phyloP scores from a whole-genome alignment of 2,329 filamentous ascomycete genomes.

The Ascocoryne sarcoides region DNA sequence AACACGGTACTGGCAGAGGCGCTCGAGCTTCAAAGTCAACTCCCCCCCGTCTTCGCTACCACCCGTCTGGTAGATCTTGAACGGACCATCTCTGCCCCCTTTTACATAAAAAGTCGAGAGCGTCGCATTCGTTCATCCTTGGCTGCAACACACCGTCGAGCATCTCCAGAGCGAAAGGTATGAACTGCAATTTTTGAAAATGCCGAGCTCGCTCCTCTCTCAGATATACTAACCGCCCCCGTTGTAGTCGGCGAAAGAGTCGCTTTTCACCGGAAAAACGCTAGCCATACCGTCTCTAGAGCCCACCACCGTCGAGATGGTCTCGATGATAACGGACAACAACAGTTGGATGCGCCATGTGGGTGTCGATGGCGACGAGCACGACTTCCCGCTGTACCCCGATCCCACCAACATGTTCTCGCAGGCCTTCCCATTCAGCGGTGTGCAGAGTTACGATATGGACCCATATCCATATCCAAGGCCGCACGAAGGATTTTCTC shows the following conservation, averaged over 20 bases:
- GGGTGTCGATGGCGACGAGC: conserved; percentile 19
- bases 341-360: conserved; percentile 41
- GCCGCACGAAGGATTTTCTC: conserved; percentile 25
- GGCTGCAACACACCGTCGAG: conserved; percentile 10
- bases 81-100: conserved; percentile 1
- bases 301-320: conserved; percentile 55
- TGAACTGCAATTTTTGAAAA: background rate
- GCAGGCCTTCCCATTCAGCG: conserved; percentile 39
- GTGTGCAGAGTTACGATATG: conserved; percentile 36
- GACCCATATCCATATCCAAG: conserved; percentile 31
- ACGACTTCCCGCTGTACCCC: conserved; percentile 38
- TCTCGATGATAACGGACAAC: conserved; percentile 41
- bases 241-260: conserved; percentile 17
- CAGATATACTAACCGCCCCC: background rate
- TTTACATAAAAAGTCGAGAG: conserved; percentile 1
- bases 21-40: conserved; percentile 3
- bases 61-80: conserved; percentile 2
- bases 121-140: conserved; percentile 1
- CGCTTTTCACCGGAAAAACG: conserved; percentile 17
- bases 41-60: conserved; percentile 11
- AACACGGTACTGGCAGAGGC: no score
- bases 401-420: conserved; percentile 35
- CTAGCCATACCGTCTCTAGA: conserved; percentile 38
- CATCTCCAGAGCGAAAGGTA: conserved; percentile 2
- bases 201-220: background rate